phyloP scores from a whole-genome alignment of 192 early-diverging fungal species.

The Linnemannia elongata region DNA sequence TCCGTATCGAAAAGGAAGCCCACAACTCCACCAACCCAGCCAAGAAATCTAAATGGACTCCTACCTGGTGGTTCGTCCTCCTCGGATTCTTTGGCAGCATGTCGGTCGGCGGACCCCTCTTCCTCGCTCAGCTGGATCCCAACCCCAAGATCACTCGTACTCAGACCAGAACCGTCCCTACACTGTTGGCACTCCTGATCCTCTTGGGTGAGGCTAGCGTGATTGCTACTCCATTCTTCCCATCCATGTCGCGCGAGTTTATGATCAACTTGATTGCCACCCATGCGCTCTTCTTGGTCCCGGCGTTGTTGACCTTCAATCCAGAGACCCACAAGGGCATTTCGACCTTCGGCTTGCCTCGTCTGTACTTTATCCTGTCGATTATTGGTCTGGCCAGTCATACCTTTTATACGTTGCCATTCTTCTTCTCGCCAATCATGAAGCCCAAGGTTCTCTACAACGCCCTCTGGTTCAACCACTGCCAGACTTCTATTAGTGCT shows the following conservation, averaged over 20 bases:
- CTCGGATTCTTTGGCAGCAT: conserved; percentile 55
- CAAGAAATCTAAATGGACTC: conserved; percentile 31
- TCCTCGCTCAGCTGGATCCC: conserved; percentile 44
- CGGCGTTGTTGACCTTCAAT: conserved; percentile 37
- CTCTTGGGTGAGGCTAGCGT: conserved; percentile 46
- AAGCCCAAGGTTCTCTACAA: conserved; percentile 24
- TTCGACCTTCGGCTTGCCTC: conserved; percentile 26
- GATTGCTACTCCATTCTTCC: conserved; percentile 42
- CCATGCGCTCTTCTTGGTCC: conserved; percentile 46
- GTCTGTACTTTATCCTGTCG: conserved; percentile 39
- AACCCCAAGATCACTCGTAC: conserved; percentile 15
- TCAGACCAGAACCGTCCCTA: conserved; percentile 37
- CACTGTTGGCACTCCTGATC: conserved; percentile 32
- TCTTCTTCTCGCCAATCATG: conserved; percentile 51
- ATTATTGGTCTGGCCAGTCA: conserved; percentile 39
- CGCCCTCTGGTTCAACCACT: conserved; percentile 49
- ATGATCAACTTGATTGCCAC: conserved; percentile 40
- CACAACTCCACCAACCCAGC: conserved; percentile 6
- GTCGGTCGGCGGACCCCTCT: conserved; percentile 53
- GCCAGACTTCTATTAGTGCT: conserved; percentile 54
- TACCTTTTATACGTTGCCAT: conserved; percentile 37
- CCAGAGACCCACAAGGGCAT: conserved; percentile 16
- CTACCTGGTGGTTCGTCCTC: conserved; percentile 55
- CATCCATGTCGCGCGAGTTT: conserved; percentile 31
- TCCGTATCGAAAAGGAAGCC: conserved; percentile 7